phyloP scores from a whole-genome alignment of 2,329 filamentous ascomycete genomes.

The Scedosporium dehoogii region DNA sequence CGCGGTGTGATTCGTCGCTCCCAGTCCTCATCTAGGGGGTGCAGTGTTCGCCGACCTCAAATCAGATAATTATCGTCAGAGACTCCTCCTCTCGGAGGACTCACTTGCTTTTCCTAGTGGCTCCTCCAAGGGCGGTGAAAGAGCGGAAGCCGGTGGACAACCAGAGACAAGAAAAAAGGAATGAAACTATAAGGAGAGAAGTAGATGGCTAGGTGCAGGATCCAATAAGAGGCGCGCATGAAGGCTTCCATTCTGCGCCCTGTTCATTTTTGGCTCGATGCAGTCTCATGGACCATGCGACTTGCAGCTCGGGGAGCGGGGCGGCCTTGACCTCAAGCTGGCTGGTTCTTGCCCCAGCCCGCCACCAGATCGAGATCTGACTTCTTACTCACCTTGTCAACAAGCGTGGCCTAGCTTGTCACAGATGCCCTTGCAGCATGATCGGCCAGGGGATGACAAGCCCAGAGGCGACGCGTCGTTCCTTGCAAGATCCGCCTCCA shows the following conservation, averaged over 20 bases:
- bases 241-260: neutral
- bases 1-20: too few relatives aligned
- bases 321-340: neutral
- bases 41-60: neutral
- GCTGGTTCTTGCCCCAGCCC: neutral
- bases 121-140: neutral
- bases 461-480: too few relatives aligned
- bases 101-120: neutral
- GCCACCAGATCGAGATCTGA: neutral
- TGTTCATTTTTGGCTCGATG: neutral
- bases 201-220: neutral
- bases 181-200: neutral
- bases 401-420: neutral
- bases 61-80: neutral
- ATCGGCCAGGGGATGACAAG: too few relatives aligned
- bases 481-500: too few relatives aligned
- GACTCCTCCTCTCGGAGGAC: neutral
- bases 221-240: neutral
- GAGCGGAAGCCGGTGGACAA: neutral
- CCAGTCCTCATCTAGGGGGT: too few relatives aligned
- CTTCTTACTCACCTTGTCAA: neutral
- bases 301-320: neutral
- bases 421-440: too few relatives aligned
- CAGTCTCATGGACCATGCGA: neutral
- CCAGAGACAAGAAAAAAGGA: neutral